A percentile compares a stretch with the other conserved stretches of the same genome.
Evolutionary conservation across 257 asterid genomes (phyloP).

Genomic region (Rubia yunnanensis): DNA sequence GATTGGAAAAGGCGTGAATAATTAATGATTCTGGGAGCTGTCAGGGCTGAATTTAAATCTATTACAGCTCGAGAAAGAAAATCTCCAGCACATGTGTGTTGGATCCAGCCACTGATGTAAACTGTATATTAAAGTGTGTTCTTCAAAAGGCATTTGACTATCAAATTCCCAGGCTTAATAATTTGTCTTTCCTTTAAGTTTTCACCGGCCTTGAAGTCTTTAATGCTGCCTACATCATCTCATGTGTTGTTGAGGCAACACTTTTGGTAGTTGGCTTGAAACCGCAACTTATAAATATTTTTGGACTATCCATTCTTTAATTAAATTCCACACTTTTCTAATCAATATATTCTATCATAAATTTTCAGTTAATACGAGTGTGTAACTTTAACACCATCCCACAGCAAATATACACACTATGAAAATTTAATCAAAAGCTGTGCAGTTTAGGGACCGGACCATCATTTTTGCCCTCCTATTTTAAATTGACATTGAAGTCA

Average conservation of each 20-base stretch:
- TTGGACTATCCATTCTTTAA: too few relatives aligned
- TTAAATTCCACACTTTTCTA: too few relatives aligned
- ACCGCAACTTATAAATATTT: background rate
- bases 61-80: background rate
- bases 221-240: background rate
- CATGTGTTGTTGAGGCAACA: background rate
- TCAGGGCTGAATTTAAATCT: background rate
- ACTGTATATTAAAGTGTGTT: background rate
- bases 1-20: background rate
- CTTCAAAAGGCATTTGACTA: background rate
- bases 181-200: too few relatives aligned
- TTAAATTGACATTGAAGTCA: background rate
- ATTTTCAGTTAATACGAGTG: too few relatives aligned
- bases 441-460: background rate
- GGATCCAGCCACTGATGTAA: background rate
- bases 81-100: background rate
- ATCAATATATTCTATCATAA: too few relatives aligned
- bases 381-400: too few relatives aligned
- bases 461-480: background rate
- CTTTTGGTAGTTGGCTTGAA: background rate
- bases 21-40: constrained; percentile 1
- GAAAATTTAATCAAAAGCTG: too few relatives aligned
- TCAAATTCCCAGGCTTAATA: too few relatives aligned
- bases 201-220: too few relatives aligned
- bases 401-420: too few relatives aligned